phyloP scores from a whole-genome alignment of 805 yeast species.

The Monosporozyma servazzii region DNA sequence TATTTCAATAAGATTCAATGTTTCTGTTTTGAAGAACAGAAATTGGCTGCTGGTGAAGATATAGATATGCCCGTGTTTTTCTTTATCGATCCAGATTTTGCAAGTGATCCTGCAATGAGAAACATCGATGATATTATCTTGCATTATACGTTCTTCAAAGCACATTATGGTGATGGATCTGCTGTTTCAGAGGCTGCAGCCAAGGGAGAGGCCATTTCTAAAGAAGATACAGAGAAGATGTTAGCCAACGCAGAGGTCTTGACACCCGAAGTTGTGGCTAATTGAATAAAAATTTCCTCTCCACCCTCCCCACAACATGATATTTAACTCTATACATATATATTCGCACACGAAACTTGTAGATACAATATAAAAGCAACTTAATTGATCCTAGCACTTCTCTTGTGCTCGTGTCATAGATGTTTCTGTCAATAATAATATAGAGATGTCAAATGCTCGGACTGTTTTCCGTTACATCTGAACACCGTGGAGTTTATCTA shows the following conservation, averaged over 20 bases:
- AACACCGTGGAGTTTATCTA: not conserved
- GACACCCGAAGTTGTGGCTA: conserved; percentile 10
- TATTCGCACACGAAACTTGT: not conserved
- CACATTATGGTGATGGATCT: conserved; percentile 36
- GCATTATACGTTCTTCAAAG: conserved; percentile 84
- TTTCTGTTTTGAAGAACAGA: conserved; percentile 96
- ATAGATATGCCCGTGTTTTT: conserved; percentile 98
- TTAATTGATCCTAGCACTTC: no score
- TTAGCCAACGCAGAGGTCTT: conserved; percentile 12
- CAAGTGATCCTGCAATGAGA: conserved; percentile 85
- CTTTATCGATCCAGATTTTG: conserved; percentile 93
- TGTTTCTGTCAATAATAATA: no score
- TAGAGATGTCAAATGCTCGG: not conserved
- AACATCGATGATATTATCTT: conserved; percentile 82
- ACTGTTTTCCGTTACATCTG: not conserved
- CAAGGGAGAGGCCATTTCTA: conserved; percentile 9
- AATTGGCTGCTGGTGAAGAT: conserved; percentile 89
- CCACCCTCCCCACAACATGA: not conserved
- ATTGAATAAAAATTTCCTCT: not conserved
- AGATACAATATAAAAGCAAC: not conserved
- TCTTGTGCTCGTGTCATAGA: no score
- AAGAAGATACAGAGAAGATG: conserved; percentile 11
- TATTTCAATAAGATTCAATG: conserved; percentile 96
- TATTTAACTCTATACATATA: not conserved
- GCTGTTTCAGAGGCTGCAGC: conserved; percentile 24